phyloP scores from a whole-genome alignment of 805 yeast species.

The Teunomyces lycoperdinae region DNA sequence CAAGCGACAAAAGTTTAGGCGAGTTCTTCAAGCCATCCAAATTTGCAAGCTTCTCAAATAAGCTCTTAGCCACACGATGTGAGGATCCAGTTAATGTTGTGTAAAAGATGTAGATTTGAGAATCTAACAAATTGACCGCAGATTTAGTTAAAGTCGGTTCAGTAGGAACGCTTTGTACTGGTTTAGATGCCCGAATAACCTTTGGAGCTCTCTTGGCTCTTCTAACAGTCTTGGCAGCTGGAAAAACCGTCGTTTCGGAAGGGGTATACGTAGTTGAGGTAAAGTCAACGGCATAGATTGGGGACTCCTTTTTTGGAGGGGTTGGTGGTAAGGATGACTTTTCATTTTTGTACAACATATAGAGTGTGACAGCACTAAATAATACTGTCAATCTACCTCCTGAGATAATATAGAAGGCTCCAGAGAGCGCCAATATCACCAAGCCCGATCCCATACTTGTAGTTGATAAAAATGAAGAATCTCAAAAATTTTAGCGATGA shows the following conservation, averaged over 20 bases:
- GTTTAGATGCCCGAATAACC: constrained; percentile 38
- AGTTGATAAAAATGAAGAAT: neutral
- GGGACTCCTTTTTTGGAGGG: constrained; percentile 17
- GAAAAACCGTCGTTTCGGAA: constrained; percentile 16
- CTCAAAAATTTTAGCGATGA: neutral
- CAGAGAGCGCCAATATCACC: constrained; percentile 18
- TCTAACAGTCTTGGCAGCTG: constrained; percentile 15
- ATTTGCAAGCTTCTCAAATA: constrained; percentile 39
- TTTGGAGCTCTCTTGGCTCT: constrained; percentile 37
- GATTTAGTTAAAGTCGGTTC: constrained; percentile 39
- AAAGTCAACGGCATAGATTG: constrained; percentile 42
- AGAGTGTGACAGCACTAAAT: neutral
- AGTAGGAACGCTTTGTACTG: constrained; percentile 16
- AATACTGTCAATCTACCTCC: constrained; percentile 43
- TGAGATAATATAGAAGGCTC: constrained; percentile 28
- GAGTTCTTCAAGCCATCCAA: constrained; percentile 23
- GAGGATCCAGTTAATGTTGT: constrained; percentile 86
- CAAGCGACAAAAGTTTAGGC: constrained; percentile 65
- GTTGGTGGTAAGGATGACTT: neutral
- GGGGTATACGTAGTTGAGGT: constrained; percentile 34
- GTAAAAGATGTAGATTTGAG: constrained; percentile 69
- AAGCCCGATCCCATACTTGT: constrained; percentile 11
- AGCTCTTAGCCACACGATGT: constrained; percentile 58
- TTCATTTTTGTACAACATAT: neutral
- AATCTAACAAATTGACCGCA: constrained; percentile 41